Conservation (phyloP, 352 stramenopile species). For the Blastocystis sp. region DNA sequence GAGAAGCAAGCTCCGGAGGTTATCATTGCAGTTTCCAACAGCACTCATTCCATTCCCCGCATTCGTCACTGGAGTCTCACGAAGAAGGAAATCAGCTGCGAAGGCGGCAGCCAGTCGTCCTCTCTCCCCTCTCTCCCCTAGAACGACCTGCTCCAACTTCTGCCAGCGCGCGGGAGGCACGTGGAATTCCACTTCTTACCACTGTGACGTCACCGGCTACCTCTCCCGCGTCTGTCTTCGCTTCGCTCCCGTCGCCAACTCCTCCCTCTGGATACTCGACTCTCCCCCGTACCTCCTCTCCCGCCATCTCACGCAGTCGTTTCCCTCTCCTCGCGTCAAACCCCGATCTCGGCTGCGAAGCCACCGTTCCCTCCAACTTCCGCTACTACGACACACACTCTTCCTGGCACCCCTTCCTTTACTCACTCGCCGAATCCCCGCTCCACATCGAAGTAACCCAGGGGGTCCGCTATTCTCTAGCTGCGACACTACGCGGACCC, state of each 20-base stretch:
- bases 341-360: not conserved
- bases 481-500: conserved; percentile 14
- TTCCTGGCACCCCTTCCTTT: not conserved
- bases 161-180: not conserved
- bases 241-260: not conserved
- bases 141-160: not conserved
- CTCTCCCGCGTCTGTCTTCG: not conserved
- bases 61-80: not conserved
- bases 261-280: not conserved
- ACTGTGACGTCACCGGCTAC: not conserved
- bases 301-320: not conserved
- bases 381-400: not conserved
- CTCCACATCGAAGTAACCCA: not conserved
- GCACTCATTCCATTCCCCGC: not conserved
- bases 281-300: not conserved
- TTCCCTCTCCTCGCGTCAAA: not conserved
- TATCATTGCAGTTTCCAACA: not conserved
- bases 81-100: not conserved
- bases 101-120: conserved; percentile 6
- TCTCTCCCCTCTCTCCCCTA: not conserved
- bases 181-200: not conserved
- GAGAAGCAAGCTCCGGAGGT: not conserved
- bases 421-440: not conserved
- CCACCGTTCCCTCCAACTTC: not conserved
- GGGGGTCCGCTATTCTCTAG: not conserved